These are phyloP conservation scores for Aspergillus persii DNA, from an alignment of 2,329 filamentous ascomycete species.

Conservation along the genomic window DNA sequence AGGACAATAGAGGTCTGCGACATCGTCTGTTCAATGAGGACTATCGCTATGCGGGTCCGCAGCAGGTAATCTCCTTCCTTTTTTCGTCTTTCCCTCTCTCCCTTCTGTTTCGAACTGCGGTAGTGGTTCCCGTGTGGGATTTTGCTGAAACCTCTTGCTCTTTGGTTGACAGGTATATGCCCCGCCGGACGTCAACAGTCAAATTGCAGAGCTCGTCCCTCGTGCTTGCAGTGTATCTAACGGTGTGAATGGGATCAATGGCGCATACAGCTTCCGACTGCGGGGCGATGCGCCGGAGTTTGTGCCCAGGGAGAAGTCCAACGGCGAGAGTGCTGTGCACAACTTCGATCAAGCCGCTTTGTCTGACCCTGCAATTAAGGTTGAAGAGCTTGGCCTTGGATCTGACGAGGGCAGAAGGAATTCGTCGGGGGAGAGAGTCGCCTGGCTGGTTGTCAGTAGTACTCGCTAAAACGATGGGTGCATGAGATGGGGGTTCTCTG, in stretches of 20 bases:
- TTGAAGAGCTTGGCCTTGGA: not conserved
- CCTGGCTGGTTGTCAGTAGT: constrained; percentile 11
- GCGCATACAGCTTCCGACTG: constrained; percentile 8
- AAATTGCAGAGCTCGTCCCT: not conserved
- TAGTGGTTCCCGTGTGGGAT: not conserved
- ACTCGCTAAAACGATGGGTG: not conserved
- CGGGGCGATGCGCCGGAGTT: constrained; percentile 24
- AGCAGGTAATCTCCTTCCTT: constrained; percentile 8
- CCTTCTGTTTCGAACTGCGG: not conserved
- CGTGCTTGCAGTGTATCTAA: not conserved
- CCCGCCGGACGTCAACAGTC: constrained; percentile 1
- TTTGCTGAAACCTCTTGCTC: not conserved
- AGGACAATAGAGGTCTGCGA: not conserved
- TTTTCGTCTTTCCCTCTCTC: rapidly evolving
- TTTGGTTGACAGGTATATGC: constrained; percentile 4
- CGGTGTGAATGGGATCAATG: not conserved
- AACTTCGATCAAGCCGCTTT: not conserved
- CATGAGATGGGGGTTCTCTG: not conserved
- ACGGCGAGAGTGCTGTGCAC: not conserved
- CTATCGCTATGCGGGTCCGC: constrained; percentile 10
- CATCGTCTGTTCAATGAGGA: constrained; percentile 10
- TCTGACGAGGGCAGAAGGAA: not conserved
- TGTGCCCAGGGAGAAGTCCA: constrained; percentile 9
- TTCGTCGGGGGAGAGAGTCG: not conserved
- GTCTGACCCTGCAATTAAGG: not conserved